Evolutionary conservation across 2,329 filamentous ascomycete genomes (phyloP).

Genomic region (Fusarium chaquense): DNA sequence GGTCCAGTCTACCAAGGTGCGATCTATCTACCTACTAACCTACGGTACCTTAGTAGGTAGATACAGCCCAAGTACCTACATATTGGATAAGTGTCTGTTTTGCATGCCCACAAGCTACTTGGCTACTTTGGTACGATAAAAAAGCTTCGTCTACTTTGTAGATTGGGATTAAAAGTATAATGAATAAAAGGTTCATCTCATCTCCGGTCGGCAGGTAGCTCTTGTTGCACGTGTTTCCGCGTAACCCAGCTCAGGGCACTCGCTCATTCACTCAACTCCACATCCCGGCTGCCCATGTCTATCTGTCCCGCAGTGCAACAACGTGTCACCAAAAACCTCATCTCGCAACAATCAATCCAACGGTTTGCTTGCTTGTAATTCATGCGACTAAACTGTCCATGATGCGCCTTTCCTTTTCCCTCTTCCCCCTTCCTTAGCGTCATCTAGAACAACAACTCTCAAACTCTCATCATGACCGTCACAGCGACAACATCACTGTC

Average conservation of each 20-base stretch:
- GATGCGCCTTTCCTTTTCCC: slow-evolving; percentile 29
- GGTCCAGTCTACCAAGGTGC: neutral
- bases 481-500: slow-evolving; percentile 58
- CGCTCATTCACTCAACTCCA: slow-evolving; percentile 17
- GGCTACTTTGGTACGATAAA: neutral
- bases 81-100: neutral
- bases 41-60: no score
- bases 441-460: slow-evolving; percentile 14
- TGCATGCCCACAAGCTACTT: neutral
- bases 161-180: neutral
- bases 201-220: neutral
- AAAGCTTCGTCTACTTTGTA: neutral
- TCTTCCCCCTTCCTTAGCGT: neutral
- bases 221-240: slow-evolving; percentile 43
- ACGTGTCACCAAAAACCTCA: slow-evolving; percentile 42
- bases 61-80: no score
- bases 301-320: slow-evolving; percentile 33
- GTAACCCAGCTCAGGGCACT: slow-evolving; percentile 2
- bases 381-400: neutral
- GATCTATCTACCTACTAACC: no score
- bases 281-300: slow-evolving; percentile 14
- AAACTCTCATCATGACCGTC: slow-evolving; percentile 45
- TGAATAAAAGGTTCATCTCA: neutral
- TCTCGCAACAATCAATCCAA: slow-evolving; percentile 1
- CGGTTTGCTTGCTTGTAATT: neutral